phyloP scores from a whole-genome alignment of 148 eudicot species.

The Salicornia ramosissima region DNA sequence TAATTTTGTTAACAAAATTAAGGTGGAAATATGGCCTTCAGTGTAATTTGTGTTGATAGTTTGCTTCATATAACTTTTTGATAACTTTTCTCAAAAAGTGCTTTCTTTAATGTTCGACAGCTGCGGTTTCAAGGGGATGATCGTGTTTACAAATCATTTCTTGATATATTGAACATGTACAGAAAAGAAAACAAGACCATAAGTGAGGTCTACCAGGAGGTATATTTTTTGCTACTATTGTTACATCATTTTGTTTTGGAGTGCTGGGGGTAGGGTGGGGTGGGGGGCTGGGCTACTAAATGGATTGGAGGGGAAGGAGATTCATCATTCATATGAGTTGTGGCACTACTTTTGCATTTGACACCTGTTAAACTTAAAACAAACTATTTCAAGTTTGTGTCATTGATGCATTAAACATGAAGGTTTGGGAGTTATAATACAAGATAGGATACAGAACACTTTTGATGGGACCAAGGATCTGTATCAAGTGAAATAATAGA shows the following conservation, averaged over 20 bases:
- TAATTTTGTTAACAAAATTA: slow-evolving; percentile 84
- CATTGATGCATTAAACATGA: background rate
- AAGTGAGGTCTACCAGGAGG: slow-evolving; percentile 85
- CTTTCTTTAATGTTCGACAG: slow-evolving; percentile 32
- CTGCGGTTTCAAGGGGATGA: slow-evolving; percentile 80
- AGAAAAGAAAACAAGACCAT: slow-evolving; percentile 81
- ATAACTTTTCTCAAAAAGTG: background rate
- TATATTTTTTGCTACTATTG: slow-evolving; percentile 18
- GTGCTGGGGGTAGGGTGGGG: background rate
- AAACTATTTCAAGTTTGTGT: background rate
- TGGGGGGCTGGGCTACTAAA: too few relatives aligned
- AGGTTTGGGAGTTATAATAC: background rate
- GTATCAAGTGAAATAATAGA: background rate
- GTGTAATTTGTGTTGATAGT: background rate
- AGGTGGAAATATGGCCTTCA: slow-evolving; percentile 39
- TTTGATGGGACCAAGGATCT: background rate
- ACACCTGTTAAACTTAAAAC: background rate
- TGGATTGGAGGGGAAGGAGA: background rate
- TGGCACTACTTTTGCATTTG: background rate
- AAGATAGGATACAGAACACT: background rate
- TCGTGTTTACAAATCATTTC: slow-evolving; percentile 83
- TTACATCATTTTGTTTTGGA: too few relatives aligned
- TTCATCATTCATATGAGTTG: too few relatives aligned
- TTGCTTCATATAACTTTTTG: background rate
- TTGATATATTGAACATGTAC: slow-evolving; percentile 88